Percentiles rank a stretch among this genome's conserved stretches.
Conservation (phyloP, 768 basidiomycete species). For the Termitomyces titanicus region DNA sequence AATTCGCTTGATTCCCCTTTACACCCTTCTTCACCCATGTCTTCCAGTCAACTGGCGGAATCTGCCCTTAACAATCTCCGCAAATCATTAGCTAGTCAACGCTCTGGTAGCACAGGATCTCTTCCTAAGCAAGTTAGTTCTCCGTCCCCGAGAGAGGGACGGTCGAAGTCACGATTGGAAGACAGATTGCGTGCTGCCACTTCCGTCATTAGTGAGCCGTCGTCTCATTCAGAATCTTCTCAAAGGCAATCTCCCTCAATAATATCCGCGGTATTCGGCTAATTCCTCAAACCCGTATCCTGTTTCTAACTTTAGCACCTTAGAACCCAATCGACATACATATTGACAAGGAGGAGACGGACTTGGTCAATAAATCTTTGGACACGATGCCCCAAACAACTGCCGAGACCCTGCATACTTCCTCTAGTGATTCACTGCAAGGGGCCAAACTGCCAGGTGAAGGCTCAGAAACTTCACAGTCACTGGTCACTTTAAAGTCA, state of each 20-base stretch:
- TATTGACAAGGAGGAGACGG: not conserved
- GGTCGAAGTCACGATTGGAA: constrained; percentile 61
- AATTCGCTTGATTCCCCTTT: constrained; percentile 29
- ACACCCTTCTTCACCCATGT: constrained; percentile 27
- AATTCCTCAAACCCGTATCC: constrained; percentile 38
- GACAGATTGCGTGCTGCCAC: constrained; percentile 70
- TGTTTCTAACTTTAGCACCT: constrained; percentile 35
- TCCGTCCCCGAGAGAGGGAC: constrained; percentile 15
- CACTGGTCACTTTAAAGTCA: not conserved
- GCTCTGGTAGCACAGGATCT: constrained; percentile 36
- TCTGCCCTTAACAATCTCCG: constrained; percentile 56
- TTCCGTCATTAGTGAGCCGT: constrained; percentile 55
- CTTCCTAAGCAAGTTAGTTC: constrained; percentile 14
- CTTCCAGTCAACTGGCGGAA: constrained; percentile 58
- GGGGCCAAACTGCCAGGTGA: not conserved
- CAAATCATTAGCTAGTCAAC: constrained; percentile 57
- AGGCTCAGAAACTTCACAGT: not conserved
- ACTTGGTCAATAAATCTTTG: not conserved
- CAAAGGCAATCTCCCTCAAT: constrained; percentile 38
- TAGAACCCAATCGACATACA: constrained; percentile 9
- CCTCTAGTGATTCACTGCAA: not conserved
- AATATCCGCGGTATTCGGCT: constrained; percentile 18
- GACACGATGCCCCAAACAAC: not conserved
- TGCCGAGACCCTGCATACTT: not conserved
- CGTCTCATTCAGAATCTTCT: constrained; percentile 39